phyloP scores from a whole-genome alignment of 805 yeast species.

The Saturnispora quitensis region DNA sequence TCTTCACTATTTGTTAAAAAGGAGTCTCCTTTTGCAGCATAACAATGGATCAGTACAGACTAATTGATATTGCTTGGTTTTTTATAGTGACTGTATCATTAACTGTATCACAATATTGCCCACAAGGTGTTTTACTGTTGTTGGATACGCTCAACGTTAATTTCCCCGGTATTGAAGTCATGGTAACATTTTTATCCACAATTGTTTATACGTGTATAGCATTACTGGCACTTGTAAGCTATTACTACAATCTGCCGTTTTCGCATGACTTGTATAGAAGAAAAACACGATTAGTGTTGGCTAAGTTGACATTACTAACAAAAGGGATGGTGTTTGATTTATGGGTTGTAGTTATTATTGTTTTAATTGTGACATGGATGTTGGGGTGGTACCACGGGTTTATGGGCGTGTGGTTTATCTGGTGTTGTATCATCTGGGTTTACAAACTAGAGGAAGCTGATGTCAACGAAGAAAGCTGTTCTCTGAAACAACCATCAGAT shows the following conservation, averaged over 20 bases:
- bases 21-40: too few species aligned
- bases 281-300: conserved; percentile 1
- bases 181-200: background rate
- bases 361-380: conserved; percentile 9
- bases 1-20: too few species aligned
- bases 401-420: conserved; percentile 6
- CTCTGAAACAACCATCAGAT: background rate
- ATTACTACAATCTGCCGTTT: conserved; percentile 3
- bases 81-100: background rate
- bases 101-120: background rate
- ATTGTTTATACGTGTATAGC: background rate
- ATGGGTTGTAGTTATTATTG: conserved; percentile 7
- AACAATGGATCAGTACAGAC: background rate
- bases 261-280: background rate
- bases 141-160: background rate
- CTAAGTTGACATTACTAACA: background rate
- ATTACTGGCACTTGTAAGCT: background rate
- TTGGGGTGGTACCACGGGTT: conserved; percentile 8
- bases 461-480: background rate
- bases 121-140: background rate
- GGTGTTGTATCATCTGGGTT: conserved; percentile 12
- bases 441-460: conserved; percentile 10
- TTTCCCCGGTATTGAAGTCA: background rate
- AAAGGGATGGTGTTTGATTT: conserved; percentile 5
- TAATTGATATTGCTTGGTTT: background rate